Evolutionary conservation across 1,284 basidiomycete species (phyloP).

Genomic region (Meira nashicola): DNA sequence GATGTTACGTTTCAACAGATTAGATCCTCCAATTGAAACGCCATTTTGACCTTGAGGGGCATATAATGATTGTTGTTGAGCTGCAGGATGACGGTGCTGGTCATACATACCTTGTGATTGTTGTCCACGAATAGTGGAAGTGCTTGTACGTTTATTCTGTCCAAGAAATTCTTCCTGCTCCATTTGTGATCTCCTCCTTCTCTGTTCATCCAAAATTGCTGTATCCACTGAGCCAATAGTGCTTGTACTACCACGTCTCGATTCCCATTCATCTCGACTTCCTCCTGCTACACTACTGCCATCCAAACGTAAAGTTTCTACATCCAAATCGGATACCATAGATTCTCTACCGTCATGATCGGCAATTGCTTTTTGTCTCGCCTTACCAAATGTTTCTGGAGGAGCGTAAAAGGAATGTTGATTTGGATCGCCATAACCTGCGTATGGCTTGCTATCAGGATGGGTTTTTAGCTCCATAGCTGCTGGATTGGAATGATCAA

Average conservation of each 20-base stretch:
- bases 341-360: slow-evolving; percentile 35
- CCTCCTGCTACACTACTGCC: slow-evolving; percentile 17
- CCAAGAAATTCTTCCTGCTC: background rate
- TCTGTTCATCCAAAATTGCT: background rate
- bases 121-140: too few relatives aligned
- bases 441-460: background rate
- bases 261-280: slow-evolving; percentile 11
- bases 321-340: slow-evolving; percentile 46
- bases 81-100: too few relatives aligned
- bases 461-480: slow-evolving; percentile 16
- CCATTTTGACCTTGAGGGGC: too few relatives aligned
- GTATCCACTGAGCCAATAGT: slow-evolving; percentile 24
- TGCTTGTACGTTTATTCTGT: background rate
- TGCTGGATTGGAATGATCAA: slow-evolving; percentile 12
- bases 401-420: slow-evolving; percentile 16
- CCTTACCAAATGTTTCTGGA: slow-evolving; percentile 26
- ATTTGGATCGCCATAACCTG: slow-evolving; percentile 37
- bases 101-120: too few relatives aligned
- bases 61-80: too few relatives aligned
- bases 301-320: slow-evolving; percentile 43
- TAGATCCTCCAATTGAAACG: too few relatives aligned
- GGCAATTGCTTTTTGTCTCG: slow-evolving; percentile 34
- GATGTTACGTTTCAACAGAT: too few relatives aligned
- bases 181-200: slow-evolving; percentile 5
- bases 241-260: slow-evolving; percentile 34